Conservation (phyloP, 2,329 filamentous ascomycete species). For the Ilyonectria robusta region DNA sequence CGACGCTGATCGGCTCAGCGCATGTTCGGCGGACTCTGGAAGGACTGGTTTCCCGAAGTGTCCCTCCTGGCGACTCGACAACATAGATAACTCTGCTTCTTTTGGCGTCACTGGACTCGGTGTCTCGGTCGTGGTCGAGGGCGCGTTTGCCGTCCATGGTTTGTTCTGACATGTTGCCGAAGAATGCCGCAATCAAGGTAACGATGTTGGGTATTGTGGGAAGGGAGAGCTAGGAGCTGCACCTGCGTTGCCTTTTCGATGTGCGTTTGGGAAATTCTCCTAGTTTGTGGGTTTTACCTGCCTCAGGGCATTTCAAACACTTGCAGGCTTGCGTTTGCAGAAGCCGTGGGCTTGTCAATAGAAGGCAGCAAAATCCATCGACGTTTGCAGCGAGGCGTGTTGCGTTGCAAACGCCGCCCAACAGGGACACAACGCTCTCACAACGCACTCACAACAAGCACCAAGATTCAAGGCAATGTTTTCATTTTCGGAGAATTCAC, state of each 20-base stretch:
- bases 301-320: not conserved
- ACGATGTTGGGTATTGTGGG: not conserved
- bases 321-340: not conserved
- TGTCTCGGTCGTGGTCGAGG: not conserved
- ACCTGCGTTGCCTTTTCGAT: not conserved
- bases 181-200: not conserved
- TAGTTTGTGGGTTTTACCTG: not conserved
- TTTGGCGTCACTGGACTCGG: not conserved
- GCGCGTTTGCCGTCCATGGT: not conserved
- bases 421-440: not conserved
- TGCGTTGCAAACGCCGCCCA: not conserved
- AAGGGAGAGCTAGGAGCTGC: not conserved
- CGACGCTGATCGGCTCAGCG: not conserved
- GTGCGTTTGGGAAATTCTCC: not conserved
- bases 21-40: not conserved
- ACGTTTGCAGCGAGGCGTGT: not conserved
- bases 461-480: too few species aligned
- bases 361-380: not conserved
- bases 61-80: constrained; percentile 37
- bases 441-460: not conserved
- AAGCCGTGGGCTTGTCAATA: not conserved
- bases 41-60: constrained; percentile 30
- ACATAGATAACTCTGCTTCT: constrained; percentile 18
- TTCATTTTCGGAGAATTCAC: not conserved
- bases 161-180: not conserved